Base-by-base conservation (phyloP, 208 protist species). In the Trypanosoma scelopori region DNA sequence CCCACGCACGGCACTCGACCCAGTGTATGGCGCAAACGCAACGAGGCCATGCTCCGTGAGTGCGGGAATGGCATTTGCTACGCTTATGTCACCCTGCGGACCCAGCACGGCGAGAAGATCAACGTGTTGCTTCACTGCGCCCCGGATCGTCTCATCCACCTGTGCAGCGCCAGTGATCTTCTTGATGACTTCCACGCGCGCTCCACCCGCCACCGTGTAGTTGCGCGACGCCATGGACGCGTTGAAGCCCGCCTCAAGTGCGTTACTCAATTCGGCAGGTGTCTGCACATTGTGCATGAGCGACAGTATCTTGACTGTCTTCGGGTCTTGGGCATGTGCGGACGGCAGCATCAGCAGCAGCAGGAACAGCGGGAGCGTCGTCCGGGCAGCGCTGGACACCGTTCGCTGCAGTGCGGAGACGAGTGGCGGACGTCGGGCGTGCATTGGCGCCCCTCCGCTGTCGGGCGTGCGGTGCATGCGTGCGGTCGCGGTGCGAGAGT, bases 1-100 rank as follows among this genome's bases (percentile, higher is more conserved):
- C n/a, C 16, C 3, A 13, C 81, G 81, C 56, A 79, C 49, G 0
- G 25, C 22, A 23, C 55, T 72, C 16, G 74, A 82, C 9, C 77
- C 76, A 27, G 77, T 82, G 45, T 78, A 77, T 3, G 79, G 83
- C 0, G 62, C 39, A 61, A 69, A 61, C 3, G 64, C 53, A 18
- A 69, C 64, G 43, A 45, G 3, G 28, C 23, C 13, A 16, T 53
- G 23, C 20, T 61, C 15, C 16, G 3, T 43, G 25, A 62, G 7
- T 18, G 39, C 45, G 27, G 52, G 43, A 13, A 52, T 1, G 37
- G 35, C 9, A 3, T n/a, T 0, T 15, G 11, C n/a, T 16, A 37
- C 18, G 20, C 15, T 6, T 9, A 11, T 55, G 32, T 69, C 64
- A 39, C 65, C 72, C 51, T 68, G 71, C 5, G 74, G 72, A 6